Percentiles rank a stretch among this genome's conserved stretches.
These are phyloP conservation scores for Tetracladium setigerum DNA, from an alignment of 495 filamentous ascomycete species.

Conservation along the genomic window DNA sequence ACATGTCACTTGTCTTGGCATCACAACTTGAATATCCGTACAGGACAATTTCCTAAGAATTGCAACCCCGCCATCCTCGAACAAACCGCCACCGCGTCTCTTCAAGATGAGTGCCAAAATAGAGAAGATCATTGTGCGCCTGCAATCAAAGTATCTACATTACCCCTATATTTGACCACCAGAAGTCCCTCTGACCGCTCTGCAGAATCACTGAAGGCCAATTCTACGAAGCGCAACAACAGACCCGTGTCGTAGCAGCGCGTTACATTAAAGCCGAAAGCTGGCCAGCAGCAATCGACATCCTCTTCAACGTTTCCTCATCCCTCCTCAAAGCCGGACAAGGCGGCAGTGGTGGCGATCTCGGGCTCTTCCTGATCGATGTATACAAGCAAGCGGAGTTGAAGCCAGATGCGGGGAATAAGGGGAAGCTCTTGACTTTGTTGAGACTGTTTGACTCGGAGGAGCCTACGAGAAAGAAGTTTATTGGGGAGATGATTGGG, in stretches of 20 bases:
- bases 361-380: slow-evolving; percentile 77
- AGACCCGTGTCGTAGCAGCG: slow-evolving; percentile 86
- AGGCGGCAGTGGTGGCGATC: slow-evolving; percentile 85
- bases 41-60: too few relatives aligned
- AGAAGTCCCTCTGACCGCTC: slow-evolving; percentile 1
- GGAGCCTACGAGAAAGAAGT: slow-evolving; percentile 87
- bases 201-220: slow-evolving; percentile 81
- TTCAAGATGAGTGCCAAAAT: slow-evolving; percentile 53
- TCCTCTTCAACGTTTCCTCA: slow-evolving; percentile 76
- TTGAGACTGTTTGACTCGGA: slow-evolving; percentile 71
- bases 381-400: slow-evolving; percentile 79
- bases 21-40: too few relatives aligned
- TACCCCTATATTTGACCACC: not conserved
- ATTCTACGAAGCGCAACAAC: slow-evolving; percentile 97
- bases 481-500: slow-evolving; percentile 80
- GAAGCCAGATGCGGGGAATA: slow-evolving; percentile 57
- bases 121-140: slow-evolving; percentile 64
- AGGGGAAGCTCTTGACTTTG: slow-evolving; percentile 50
- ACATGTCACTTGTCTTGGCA: too few relatives aligned
- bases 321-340: slow-evolving; percentile 82
- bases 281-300: slow-evolving; percentile 76
- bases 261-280: slow-evolving; percentile 83
- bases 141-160: slow-evolving; percentile 55
- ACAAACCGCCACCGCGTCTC: too few relatives aligned
- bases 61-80: too few relatives aligned